These are phyloP conservation scores for Elsinoe necatrix DNA, from an alignment of 2,329 filamentous ascomycete species.

Conservation along the genomic window DNA sequence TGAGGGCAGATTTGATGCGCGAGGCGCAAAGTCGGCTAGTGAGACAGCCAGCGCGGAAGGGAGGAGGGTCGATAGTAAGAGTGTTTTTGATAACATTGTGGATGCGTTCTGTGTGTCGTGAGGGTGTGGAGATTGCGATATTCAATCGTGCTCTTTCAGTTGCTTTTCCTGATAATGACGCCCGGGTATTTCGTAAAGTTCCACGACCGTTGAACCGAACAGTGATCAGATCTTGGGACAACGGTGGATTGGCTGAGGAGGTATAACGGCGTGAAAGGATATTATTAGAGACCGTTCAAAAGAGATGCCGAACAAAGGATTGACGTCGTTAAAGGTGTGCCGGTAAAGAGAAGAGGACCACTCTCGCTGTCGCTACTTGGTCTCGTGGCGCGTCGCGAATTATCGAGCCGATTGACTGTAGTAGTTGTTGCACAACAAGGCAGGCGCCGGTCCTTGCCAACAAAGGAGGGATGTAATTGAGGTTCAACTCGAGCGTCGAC, in stretches of 20 bases:
- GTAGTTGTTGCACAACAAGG: neutral
- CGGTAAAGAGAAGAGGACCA: neutral
- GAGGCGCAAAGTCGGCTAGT: slow-evolving; percentile 39
- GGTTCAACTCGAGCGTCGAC: slow-evolving; percentile 4
- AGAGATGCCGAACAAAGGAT: slow-evolving; percentile 4
- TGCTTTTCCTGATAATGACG: slow-evolving; percentile 7
- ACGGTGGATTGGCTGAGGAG: slow-evolving; percentile 3
- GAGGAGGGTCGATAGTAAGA: slow-evolving; percentile 20
- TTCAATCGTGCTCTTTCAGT: slow-evolving; percentile 9
- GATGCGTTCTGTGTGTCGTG: neutral
- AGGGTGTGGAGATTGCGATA: slow-evolving; percentile 2
- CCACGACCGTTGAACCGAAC: slow-evolving; percentile 1
- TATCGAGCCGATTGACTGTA: neutral
- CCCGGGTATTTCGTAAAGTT: slow-evolving; percentile 5
- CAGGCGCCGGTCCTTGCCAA: slow-evolving; percentile 15
- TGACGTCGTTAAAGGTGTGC: neutral
- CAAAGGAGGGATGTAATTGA: slow-evolving; percentile 8
- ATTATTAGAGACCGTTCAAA: slow-evolving; percentile 11
- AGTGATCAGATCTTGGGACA: slow-evolving; percentile 3
- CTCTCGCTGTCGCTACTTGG: neutral
- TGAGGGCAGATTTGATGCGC: slow-evolving; percentile 32
- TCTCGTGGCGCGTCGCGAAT: neutral
- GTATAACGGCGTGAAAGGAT: slow-evolving; percentile 3
- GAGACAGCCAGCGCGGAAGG: slow-evolving; percentile 30
- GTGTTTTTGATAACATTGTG: slow-evolving; percentile 21